Evolutionary conservation across 2,329 filamentous ascomycete species (phyloP), one percentile per base, ranked within the genome.

Genomic region (Colletotrichum lupini): DNA sequence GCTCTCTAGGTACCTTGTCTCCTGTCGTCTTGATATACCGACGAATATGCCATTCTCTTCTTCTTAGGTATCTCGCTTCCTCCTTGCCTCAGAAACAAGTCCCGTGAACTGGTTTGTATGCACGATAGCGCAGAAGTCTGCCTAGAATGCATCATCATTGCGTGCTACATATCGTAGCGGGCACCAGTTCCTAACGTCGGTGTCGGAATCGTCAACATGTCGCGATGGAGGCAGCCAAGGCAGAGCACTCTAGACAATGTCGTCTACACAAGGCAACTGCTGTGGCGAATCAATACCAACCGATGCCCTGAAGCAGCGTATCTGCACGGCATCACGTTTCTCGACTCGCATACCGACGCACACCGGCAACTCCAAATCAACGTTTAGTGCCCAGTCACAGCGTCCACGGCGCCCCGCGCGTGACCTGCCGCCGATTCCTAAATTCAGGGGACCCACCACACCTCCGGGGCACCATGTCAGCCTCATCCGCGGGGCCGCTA

Each of bases 341-440:
- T 28, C 46, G 22, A 56, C 49, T 52, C 84, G 72, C 64, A 67
- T 72, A 28, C 1, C 52, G 35, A 30, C 24, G 37, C 63, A 32
- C 42, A 56, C 67, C 60, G 52, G 49, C 22, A n/a, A 53, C 28
- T 49, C 24, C 53, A 35, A 56, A 12, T 35, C 26, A 32, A n/a
- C 58, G 52, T 49, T 19, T 9, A 5, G 35, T 35, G 53, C 53
- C 65, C 65, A 72, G 68, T 58, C 64, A 62, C 49, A 26, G 12
- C 28, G 28, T 19, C 3, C 14, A 35, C 58, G 65, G 52, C 37
- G 32, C 56, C 42, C 69, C 52, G 37, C 69, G 65, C 69, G 59
- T 72, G 69, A 72, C 69, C 66, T 42, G 56, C 58, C 58, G 32
- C 69, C 66, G 65, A 72, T 72, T 72, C 69, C 69, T 72, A 72